phyloP scores from a whole-genome alignment of 768 basidiomycete genomes.

The Termitomyces sp. region DNA sequence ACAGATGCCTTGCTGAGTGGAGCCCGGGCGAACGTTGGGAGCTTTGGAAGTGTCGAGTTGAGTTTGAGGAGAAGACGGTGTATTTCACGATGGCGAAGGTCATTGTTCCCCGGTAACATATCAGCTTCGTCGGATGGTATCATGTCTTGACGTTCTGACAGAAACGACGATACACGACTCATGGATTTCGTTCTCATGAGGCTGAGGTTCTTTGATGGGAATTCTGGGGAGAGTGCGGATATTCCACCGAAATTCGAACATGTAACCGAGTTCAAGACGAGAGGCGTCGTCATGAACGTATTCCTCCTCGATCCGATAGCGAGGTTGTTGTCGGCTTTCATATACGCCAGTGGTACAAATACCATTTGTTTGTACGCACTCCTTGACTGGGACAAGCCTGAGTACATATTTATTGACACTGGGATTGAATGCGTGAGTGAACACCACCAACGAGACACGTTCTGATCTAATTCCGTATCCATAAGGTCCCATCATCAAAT shows the following conservation, averaged over 20 bases:
- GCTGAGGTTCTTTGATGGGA: slow-evolving; percentile 51
- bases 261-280: slow-evolving; percentile 59
- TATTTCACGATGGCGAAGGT: slow-evolving; percentile 76
- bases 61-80: slow-evolving; percentile 65
- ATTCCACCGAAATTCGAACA: slow-evolving; percentile 48
- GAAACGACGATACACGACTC: slow-evolving; percentile 54
- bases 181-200: slow-evolving; percentile 74
- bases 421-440: slow-evolving; percentile 65
- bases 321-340: slow-evolving; percentile 59
- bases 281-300: slow-evolving; percentile 72
- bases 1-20: slow-evolving; percentile 64
- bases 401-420: slow-evolving; percentile 71
- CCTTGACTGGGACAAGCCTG: slow-evolving; percentile 58
- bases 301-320: slow-evolving; percentile 65
- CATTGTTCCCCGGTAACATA: slow-evolving; percentile 42
- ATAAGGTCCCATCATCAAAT: slow-evolving; percentile 60
- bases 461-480: slow-evolving; percentile 1
- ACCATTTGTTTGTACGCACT: slow-evolving; percentile 60
- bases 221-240: slow-evolving; percentile 31
- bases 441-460: neutral
- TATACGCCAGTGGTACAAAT: slow-evolving; percentile 51
- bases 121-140: neutral
- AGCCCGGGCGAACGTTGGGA: slow-evolving; percentile 61
- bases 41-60: slow-evolving; percentile 74
- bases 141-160: slow-evolving; percentile 16